Base-by-base conservation (phyloP, 23 red algal genomes). In the Gracilaria gracilis region DNA sequence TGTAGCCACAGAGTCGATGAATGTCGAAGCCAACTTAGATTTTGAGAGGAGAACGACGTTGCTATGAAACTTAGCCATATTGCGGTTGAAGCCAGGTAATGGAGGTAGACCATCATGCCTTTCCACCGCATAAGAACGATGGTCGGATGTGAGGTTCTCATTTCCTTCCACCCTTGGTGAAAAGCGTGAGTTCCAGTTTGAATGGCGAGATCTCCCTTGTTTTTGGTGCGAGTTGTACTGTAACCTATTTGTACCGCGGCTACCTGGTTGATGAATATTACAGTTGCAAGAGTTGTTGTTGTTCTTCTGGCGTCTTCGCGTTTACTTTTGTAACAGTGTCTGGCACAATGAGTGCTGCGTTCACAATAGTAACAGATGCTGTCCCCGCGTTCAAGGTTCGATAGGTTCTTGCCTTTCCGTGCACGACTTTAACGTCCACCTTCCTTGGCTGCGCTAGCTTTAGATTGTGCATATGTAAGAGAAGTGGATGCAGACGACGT, bases 1-100 rank as follows among this genome's bases (percentile, higher is more conserved):
- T 9, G 49, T 62, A 1, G 79, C 79, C 1, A 49, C 79, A 11
- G 51, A 83, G 51, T 83, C 79, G 49, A 83, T 61, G 27, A 9
- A 78, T 15, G 54, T 58, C 54, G 42, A 46, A 46, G n/a, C n/a
- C 54, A 58, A 4, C 2, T 58, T 16, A 11, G 9, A 4, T 58
- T 58, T 4, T n/a, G 23, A 58, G 23, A 58, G 54, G 2, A 58
- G 8, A 12, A 4, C 54, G 16, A 58, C 19, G 23, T 58, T 4
- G 16, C 8, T 58, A 19, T n/a, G 2, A 20, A 12, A 58, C 23
- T 13, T 58, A 12, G 23, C 6, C 23, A 58, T n/a, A 13, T 20
- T 58, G 54, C 54, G 19, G 16, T 58, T 12, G 4, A 58, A 7
- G 4, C 19, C 54, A n/a, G 23, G 54, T n/a, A 2, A 58, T 4